Evolutionary conservation across 208 protist species (phyloP).

Genomic region (Naegleria fowleri): DNA sequence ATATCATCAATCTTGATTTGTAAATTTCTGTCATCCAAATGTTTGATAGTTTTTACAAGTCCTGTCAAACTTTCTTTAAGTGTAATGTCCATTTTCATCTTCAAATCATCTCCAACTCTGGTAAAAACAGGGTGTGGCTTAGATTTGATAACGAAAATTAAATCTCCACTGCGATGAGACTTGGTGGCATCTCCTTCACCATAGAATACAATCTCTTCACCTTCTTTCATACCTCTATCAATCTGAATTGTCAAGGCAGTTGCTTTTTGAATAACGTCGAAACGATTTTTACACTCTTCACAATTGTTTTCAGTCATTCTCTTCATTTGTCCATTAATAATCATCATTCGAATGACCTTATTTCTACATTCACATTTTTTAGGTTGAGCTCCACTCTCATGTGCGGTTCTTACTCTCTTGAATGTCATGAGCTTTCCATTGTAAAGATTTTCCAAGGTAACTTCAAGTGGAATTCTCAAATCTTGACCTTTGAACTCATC

Average conservation of each 20-base stretch:
- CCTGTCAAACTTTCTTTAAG: constrained; percentile 53
- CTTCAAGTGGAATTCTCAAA: not conserved
- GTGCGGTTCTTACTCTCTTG: not conserved
- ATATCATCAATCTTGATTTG: constrained; percentile 35
- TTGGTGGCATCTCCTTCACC: constrained; percentile 63
- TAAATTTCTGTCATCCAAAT: constrained; percentile 46
- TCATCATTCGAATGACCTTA: not conserved
- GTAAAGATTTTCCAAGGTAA: constrained; percentile 12
- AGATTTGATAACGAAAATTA: constrained; percentile 64
- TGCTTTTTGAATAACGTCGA: constrained; percentile 54
- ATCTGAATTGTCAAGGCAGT: constrained; percentile 65
- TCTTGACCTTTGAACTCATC: constrained; percentile 20
- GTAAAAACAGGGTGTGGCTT: constrained; percentile 55
- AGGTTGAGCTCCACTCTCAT: not conserved
- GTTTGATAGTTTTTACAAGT: constrained; percentile 44
- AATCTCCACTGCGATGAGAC: constrained; percentile 55
- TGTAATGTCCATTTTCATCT: constrained; percentile 52
- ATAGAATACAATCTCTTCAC: constrained; percentile 61
- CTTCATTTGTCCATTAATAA: not conserved
- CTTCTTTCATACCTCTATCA: constrained; percentile 66
- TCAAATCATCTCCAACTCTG: constrained; percentile 58
- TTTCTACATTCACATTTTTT: not conserved
- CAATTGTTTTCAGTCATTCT: constrained; percentile 7
- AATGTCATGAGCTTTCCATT: not conserved
- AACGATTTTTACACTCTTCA: constrained; percentile 17